Evolutionary conservation across 2,329 filamentous ascomycete species (phyloP).

Genomic region (Colletotrichum camelliae): DNA sequence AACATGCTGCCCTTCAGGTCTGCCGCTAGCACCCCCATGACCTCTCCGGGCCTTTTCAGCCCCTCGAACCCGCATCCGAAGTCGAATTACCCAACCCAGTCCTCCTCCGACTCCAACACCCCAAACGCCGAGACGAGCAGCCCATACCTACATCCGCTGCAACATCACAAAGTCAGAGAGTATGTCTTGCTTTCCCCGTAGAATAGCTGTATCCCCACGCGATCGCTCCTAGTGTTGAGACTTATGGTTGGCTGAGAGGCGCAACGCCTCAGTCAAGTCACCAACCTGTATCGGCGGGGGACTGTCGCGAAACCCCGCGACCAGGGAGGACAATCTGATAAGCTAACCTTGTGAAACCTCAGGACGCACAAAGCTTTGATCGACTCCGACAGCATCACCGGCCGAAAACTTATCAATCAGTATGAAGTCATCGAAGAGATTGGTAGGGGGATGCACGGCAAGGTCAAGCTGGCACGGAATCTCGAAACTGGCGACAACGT

Average conservation of each 20-base stretch:
- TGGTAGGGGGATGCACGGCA: slow-evolving; percentile 93
- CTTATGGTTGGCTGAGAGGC: neutral
- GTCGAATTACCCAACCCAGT: slow-evolving; percentile 40
- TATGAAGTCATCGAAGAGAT: slow-evolving; percentile 98
- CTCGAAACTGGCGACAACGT: slow-evolving; percentile 78
- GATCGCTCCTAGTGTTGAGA: too few relatives aligned
- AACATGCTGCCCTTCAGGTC: slow-evolving; percentile 51
- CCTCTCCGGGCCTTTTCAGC: slow-evolving; percentile 67
- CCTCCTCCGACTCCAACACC: slow-evolving; percentile 59
- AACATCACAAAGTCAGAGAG: slow-evolving; percentile 78
- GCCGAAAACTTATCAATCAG: slow-evolving; percentile 95
- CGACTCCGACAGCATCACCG: slow-evolving; percentile 86
- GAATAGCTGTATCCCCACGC: neutral
- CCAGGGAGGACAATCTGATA: neutral
- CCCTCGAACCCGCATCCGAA: slow-evolving; percentile 49
- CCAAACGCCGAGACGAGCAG: slow-evolving; percentile 55
- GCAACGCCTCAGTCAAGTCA: slow-evolving; percentile 3
- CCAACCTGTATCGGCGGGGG: neutral
- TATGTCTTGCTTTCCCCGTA: slow-evolving; percentile 41
- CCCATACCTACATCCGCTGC: slow-evolving; percentile 73
- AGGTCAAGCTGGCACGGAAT: slow-evolving; percentile 93
- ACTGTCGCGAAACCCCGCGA: neutral
- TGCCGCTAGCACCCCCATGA: slow-evolving; percentile 61
- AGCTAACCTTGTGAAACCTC: slow-evolving; percentile 4
- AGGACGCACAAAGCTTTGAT: slow-evolving; percentile 91